phyloP scores from a whole-genome alignment of 2,329 filamentous ascomycete genomes.

The Penicillium capsulatum region DNA sequence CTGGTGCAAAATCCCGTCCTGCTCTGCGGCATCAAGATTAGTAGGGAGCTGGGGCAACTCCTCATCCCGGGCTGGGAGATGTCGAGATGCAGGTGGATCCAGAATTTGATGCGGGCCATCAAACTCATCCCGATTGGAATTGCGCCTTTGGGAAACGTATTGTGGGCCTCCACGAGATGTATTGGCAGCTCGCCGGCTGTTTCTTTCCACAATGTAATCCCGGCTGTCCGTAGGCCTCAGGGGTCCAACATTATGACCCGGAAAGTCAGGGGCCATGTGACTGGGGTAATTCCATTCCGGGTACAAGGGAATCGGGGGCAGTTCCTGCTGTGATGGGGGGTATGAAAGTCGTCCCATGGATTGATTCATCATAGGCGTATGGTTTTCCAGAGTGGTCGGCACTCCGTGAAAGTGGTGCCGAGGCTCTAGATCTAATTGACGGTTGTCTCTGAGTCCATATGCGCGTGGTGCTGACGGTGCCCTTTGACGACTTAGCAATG shows the following conservation, averaged over 20 bases:
- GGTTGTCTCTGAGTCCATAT: constrained; percentile 28
- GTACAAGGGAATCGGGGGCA: constrained; percentile 29
- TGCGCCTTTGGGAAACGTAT: constrained; percentile 57
- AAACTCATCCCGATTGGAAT: constrained; percentile 82
- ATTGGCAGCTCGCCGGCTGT: constrained; percentile 32
- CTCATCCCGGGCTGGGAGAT: constrained; percentile 70
- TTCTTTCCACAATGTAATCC: constrained; percentile 37
- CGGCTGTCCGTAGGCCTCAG: constrained; percentile 31
- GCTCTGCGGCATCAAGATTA: constrained; percentile 76
- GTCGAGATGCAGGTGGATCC: constrained; percentile 65
- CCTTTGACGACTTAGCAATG: constrained; percentile 29
- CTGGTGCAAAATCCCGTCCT: constrained; percentile 72
- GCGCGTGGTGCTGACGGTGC: constrained; percentile 28
- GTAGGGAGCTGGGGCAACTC: constrained; percentile 78
- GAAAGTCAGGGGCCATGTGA: constrained; percentile 24
- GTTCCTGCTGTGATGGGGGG: constrained; percentile 29
- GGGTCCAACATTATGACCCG: constrained; percentile 33
- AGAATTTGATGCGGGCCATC: constrained; percentile 82
- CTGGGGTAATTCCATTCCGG: constrained; percentile 33
- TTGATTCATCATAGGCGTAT: constrained; percentile 28
- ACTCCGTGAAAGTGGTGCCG: constrained; percentile 28
- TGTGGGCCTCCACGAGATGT: constrained; percentile 30
- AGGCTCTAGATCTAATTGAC: constrained; percentile 31
- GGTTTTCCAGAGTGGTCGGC: constrained; percentile 25
- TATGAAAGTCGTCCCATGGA: constrained; percentile 27